Conservation (phyloP, 352 stramenopile species). For the Hyaloperonospora arabidopsidis region DNA sequence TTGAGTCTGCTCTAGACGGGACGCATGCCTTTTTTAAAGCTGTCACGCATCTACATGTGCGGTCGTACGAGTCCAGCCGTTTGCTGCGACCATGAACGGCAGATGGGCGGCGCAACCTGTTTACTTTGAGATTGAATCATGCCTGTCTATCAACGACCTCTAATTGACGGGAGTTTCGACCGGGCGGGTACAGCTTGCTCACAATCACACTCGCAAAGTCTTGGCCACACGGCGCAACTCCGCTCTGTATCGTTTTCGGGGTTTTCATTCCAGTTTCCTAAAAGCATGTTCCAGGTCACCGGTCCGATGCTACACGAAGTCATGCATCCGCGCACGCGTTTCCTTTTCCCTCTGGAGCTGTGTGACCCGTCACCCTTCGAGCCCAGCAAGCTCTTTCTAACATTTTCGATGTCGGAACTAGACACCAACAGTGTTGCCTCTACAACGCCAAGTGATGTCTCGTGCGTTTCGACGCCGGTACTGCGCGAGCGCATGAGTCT, state of each 20-base stretch:
- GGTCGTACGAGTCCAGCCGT: constrained; percentile 12
- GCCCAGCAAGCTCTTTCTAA: constrained; percentile 12
- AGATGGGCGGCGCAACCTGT: constrained; percentile 17
- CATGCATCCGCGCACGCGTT: constrained; percentile 24
- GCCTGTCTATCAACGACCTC: constrained; percentile 18
- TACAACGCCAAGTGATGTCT: constrained; percentile 21
- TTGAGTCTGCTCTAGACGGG: constrained; percentile 13
- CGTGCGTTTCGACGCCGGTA: constrained; percentile 17
- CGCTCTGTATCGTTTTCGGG: constrained; percentile 12
- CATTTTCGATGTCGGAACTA: constrained; percentile 15
- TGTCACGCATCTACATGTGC: constrained; percentile 10
- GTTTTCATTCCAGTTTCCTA: background rate
- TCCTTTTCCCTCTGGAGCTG: constrained; percentile 25
- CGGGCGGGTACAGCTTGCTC: constrained; percentile 7
- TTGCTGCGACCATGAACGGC: constrained; percentile 15
- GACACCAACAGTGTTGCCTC: constrained; percentile 25
- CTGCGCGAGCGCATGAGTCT: constrained; percentile 43
- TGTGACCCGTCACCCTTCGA: constrained; percentile 21
- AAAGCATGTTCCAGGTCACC: constrained; percentile 25
- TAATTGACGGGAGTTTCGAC: constrained; percentile 21
- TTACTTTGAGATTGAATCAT: constrained; percentile 16
- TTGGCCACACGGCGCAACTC: constrained; percentile 21
- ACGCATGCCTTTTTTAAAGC: constrained; percentile 5
- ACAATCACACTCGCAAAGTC: constrained; percentile 24
- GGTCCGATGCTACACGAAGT: constrained; percentile 18